These are phyloP conservation scores for Boletus eberwhitei DNA, from an alignment of 768 basidiomycete genomes.

Conservation along the genomic window DNA sequence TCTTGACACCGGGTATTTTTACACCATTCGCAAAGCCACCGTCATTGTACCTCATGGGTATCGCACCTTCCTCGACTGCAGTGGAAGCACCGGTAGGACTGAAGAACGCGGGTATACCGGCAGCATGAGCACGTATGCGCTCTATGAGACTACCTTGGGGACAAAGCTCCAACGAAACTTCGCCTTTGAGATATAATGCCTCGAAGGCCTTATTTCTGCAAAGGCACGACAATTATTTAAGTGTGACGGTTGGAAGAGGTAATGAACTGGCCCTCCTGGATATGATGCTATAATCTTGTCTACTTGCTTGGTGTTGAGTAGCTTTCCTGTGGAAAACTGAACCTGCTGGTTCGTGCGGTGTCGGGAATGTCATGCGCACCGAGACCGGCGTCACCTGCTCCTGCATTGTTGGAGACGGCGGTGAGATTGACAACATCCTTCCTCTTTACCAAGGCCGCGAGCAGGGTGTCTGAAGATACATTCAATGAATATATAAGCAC, in stretches of 20 bases:
- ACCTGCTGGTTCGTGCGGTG: background rate
- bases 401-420: slow-evolving; percentile 88
- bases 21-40: slow-evolving; percentile 73
- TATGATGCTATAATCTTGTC: slow-evolving; percentile 86
- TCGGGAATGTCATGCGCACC: slow-evolving; percentile 38
- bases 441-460: slow-evolving; percentile 70
- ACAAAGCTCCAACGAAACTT: slow-evolving; percentile 82
- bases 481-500: background rate
- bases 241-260: background rate
- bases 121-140: slow-evolving; percentile 83
- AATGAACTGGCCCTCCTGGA: slow-evolving; percentile 66
- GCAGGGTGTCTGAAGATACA: slow-evolving; percentile 63
- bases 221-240: background rate
- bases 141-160: slow-evolving; percentile 92
- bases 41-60: slow-evolving; percentile 75
- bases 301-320: slow-evolving; percentile 73
- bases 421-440: slow-evolving; percentile 72
- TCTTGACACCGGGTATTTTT: slow-evolving; percentile 66
- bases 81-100: slow-evolving; percentile 89
- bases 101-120: slow-evolving; percentile 91
- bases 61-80: slow-evolving; percentile 74
- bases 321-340: slow-evolving; percentile 48
- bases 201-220: slow-evolving; percentile 85
- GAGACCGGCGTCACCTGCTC: slow-evolving; percentile 64
- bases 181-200: slow-evolving; percentile 71